These are phyloP conservation scores for Leccinum solheimii DNA, from an alignment of 1,284 basidiomycete genomes.

Conservation along the genomic window DNA sequence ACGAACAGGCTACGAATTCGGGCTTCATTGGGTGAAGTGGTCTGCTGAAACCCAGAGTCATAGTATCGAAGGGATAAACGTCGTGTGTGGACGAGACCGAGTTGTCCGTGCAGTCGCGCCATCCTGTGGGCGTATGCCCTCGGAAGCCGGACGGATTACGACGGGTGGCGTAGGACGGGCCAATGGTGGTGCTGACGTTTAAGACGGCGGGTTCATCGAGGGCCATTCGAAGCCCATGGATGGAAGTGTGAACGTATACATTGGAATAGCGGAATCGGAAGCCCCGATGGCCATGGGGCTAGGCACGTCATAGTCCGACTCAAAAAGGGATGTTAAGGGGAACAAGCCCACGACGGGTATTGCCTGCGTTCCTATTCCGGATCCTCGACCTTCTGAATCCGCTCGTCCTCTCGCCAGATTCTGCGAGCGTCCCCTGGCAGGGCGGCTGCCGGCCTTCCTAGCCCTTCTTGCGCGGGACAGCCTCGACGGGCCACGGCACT, in stretches of 20 bases:
- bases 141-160: slow-evolving; percentile 16
- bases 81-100: slow-evolving; percentile 15
- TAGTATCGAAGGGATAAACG: slow-evolving; percentile 8
- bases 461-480: slow-evolving; percentile 20
- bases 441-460: not conserved
- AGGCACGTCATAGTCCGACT: slow-evolving; percentile 21
- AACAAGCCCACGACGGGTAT: slow-evolving; percentile 8
- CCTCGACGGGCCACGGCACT: slow-evolving; percentile 17
- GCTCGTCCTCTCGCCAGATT: slow-evolving; percentile 15
- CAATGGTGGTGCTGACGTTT: slow-evolving; percentile 11
- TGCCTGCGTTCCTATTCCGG: slow-evolving; percentile 14
- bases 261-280: slow-evolving; percentile 32
- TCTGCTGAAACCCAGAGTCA: not conserved
- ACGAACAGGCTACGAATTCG: not conserved
- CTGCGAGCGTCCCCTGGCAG: slow-evolving; percentile 5
- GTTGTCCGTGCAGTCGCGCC: slow-evolving; percentile 6
- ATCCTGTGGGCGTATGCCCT: slow-evolving; percentile 14
- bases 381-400: slow-evolving; percentile 22
- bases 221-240: slow-evolving; percentile 22
- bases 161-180: slow-evolving; percentile 13
- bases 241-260: slow-evolving; percentile 13
- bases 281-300: slow-evolving; percentile 32
- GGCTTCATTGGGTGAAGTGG: not conserved
- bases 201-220: slow-evolving; percentile 17
- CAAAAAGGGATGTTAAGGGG: slow-evolving; percentile 25